These are phyloP conservation scores for Botryotinia calthae DNA, from an alignment of 2,329 filamentous ascomycete species.

Conservation along the genomic window DNA sequence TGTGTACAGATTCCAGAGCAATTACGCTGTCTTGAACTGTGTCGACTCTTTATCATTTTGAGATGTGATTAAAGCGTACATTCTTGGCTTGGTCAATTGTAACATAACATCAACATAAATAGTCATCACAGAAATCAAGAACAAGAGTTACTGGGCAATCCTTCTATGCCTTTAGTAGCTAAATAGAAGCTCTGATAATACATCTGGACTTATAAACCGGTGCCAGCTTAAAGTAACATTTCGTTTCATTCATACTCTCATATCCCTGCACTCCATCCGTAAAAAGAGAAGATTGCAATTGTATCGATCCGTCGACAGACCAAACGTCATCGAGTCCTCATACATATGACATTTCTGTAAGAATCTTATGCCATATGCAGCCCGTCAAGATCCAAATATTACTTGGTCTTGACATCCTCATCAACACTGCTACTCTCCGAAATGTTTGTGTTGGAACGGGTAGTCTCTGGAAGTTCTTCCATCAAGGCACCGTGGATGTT, in stretches of 20 bases:
- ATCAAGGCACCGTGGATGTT: constrained; percentile 64
- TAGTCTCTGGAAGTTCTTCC: constrained; percentile 31
- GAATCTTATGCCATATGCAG: not conserved
- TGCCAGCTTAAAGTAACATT: constrained; percentile 19
- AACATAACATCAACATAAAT: not conserved
- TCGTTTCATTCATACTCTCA: constrained; percentile 24
- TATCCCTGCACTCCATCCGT: constrained; percentile 24
- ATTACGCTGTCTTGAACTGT: not conserved
- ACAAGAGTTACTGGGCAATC: constrained; percentile 34
- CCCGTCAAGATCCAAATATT: constrained; percentile 24
- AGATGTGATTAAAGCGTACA: not conserved
- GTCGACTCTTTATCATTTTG: not conserved
- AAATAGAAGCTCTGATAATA: constrained; percentile 32
- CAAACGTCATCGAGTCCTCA: constrained; percentile 25
- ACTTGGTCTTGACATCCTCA: constrained; percentile 45
- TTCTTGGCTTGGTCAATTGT: not conserved
- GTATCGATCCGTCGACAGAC: constrained; percentile 31
- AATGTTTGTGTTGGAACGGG: constrained; percentile 38
- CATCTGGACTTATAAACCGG: constrained; percentile 31
- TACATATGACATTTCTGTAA: constrained; percentile 1
- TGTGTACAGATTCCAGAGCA: not conserved
- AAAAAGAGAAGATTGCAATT: constrained; percentile 29
- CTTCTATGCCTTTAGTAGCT: constrained; percentile 39
- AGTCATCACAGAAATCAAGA: not conserved
- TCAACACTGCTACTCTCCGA: constrained; percentile 38